Evolutionary conservation across 2,329 filamentous ascomycete genomes (phyloP), one percentile per base, ranked within the genome.

Genomic region (Paecilomyces sp.): DNA sequence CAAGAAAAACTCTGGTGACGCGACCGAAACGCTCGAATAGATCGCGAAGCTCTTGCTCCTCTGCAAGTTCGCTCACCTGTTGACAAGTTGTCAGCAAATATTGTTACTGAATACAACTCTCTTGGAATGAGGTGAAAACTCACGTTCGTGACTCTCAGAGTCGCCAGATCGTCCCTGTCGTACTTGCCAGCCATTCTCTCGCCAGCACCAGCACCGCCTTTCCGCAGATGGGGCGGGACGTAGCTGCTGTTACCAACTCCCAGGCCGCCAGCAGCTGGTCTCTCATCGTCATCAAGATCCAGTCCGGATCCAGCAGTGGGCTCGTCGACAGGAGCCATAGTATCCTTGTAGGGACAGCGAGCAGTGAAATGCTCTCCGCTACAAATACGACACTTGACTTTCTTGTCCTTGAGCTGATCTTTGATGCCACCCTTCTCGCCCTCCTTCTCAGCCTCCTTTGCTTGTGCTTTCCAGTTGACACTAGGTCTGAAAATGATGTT

Each of bases 361-460:
- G 93, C 93, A 51, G 94, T 99, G 84, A 97, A 99, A 86, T 99
- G 94, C 83, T 99, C 94, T 74, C 93, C 94, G 75, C 88, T 90
- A 82, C 94, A 99, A 75, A 99, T 97, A 84, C 94, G 90, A 80
- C 94, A 99, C 85, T 97, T 97, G 83, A 99, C 95, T 83, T 97
- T 95, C 86, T 97, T 96, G 82, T 97, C 92, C 86, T 94, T 96
- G 72, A 97, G 84, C 70, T 83, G 80, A 63, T 84, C 81, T 74
- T 85, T 84, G 77, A 87, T 83, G 73, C 81, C 79, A 73, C 86
- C 85, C 79, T 86, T 84, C 80, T 77, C 75, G 62, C 71, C 76
- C 24, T 73, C 75, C 75, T 80, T 79, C 72, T 80, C 76, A n/a
- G 65, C 74, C 70, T 93, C 90, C 75, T 89, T 89, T 79, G 91